These are phyloP conservation scores for Eimeria nieschulzi DNA, from an alignment of 169 alveolate genomes.

Conservation along the genomic window DNA sequence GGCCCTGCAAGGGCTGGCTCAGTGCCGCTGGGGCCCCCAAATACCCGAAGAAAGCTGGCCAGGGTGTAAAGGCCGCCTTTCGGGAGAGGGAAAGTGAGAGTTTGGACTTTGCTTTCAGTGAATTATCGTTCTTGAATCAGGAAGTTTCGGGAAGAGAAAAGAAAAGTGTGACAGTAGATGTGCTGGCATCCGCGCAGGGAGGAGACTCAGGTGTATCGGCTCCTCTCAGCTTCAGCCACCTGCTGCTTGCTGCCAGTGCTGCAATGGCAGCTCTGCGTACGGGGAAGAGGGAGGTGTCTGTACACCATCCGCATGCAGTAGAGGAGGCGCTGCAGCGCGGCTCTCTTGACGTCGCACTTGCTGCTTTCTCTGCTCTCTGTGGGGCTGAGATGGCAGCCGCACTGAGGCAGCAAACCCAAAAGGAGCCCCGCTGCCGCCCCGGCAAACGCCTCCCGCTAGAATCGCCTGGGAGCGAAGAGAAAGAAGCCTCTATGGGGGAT, in stretches of 20 bases:
- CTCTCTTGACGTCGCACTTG: not conserved
- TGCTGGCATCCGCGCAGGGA: too few relatives aligned
- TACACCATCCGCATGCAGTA: not conserved
- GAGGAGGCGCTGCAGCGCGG: not conserved
- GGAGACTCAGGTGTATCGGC: too few relatives aligned
- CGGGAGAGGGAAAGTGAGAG: not conserved
- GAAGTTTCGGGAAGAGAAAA: too few relatives aligned
- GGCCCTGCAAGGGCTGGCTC: not conserved
- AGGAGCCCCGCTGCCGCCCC: too few relatives aligned
- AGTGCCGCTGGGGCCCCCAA: not conserved
- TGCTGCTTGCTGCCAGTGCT: too few relatives aligned
- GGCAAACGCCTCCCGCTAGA: too few relatives aligned
- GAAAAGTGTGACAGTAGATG: too few relatives aligned
- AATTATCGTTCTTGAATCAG: not conserved
- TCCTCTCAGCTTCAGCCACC: too few relatives aligned
- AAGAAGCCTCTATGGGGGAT: too few relatives aligned
- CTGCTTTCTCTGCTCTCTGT: conserved; percentile 15
- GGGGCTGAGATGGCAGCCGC: not conserved
- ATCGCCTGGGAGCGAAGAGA: too few relatives aligned
- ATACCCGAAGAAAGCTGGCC: not conserved
- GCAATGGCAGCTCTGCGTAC: too few relatives aligned
- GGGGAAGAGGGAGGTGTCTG: too few relatives aligned
- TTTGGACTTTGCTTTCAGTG: not conserved
- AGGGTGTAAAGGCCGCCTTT: not conserved
- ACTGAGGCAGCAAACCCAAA: not conserved